Evolutionary conservation across 2,329 filamentous ascomycete genomes (phyloP), one percentile per base, ranked within the genome.

Genomic region (Neoarthrinium moseri): DNA sequence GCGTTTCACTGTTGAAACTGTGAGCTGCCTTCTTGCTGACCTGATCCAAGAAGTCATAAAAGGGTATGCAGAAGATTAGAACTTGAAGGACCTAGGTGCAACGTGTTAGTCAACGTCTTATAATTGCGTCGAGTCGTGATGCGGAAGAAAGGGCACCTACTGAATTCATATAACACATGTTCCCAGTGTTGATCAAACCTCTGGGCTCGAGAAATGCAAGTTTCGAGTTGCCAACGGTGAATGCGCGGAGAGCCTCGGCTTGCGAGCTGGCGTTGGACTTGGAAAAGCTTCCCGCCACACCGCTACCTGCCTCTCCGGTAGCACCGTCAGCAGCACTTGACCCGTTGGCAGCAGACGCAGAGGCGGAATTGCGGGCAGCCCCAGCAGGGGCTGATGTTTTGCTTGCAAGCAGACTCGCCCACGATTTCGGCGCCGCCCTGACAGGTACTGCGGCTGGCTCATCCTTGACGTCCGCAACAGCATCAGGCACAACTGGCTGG

Each of bases 101-200:
- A 33, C 24, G 13, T 11, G n/a, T n/a, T n/a, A 7, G 6, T 43
- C 11, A 40, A 26, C n/a, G 24, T 30, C n/a, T n/a, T n/a, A n/a
- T n/a, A n/a, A n/a, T n/a, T n/a, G n/a, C n/a, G n/a, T 6, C 11
- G 29, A 26, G 8, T 5, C 22, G 20, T 15, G 10, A 17, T 4
- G 12, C 3, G 11, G 3, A 20, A 29, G 29, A 20, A 21, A 21
- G 20, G 23, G 13, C n/a, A 72, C 89, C 71, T 77, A 96, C 92
- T 52, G 94, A 96, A 74, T 97, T 99, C 94, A 99, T 97, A 71
- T 99, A 99, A 70, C 94, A 99, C 89, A 97, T 95, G 64, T 99
- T 97, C 40, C 94, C 94, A 32, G 92, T 95, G 69, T 99, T 99
- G 56, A 96, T 88, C 61, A 99, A 79, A 39, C 94, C 94, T 55